phyloP scores from a whole-genome alignment of 2,329 filamentous ascomycete species.

The Clarireedia sp. region DNA sequence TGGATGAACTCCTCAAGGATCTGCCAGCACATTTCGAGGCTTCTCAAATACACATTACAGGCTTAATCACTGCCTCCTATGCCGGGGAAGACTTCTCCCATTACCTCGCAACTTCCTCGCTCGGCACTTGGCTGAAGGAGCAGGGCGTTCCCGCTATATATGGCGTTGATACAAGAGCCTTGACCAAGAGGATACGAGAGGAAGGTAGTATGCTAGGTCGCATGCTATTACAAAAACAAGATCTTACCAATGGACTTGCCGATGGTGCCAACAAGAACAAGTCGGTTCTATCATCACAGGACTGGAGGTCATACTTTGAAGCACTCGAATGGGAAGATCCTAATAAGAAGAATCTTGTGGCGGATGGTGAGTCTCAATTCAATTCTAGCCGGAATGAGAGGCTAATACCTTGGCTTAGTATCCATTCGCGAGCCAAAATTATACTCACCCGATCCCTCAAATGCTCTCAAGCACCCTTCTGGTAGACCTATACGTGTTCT shows the following conservation, averaged over 20 bases:
- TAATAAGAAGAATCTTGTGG: constrained; percentile 86
- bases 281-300: constrained; percentile 32
- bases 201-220: constrained; percentile 95
- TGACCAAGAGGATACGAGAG: constrained; percentile 90
- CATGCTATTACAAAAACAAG: constrained; percentile 64
- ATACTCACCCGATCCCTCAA: constrained; percentile 66
- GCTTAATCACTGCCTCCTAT: constrained; percentile 84
- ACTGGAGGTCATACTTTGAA: constrained; percentile 58
- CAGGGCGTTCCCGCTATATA: constrained; percentile 90
- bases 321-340: constrained; percentile 83
- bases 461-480: constrained; percentile 75
- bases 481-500: constrained; percentile 81
- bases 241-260: constrained; percentile 36
- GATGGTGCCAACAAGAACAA: constrained; percentile 29
- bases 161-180: constrained; percentile 83
- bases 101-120: constrained; percentile 80
- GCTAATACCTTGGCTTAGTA: constrained; percentile 51
- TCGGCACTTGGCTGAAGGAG: constrained; percentile 94
- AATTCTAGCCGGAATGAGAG: constrained; percentile 21
- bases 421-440: constrained; percentile 82
- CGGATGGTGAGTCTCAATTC: constrained; percentile 65
- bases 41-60: constrained; percentile 84
- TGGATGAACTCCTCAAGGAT: constrained; percentile 77
- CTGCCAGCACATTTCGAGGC: constrained; percentile 92
- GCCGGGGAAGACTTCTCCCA: constrained; percentile 94